A percentile compares a stretch with the other conserved stretches of the same genome.
Conservation (phyloP, 768 basidiomycete species). For the Mycena belliarum region DNA sequence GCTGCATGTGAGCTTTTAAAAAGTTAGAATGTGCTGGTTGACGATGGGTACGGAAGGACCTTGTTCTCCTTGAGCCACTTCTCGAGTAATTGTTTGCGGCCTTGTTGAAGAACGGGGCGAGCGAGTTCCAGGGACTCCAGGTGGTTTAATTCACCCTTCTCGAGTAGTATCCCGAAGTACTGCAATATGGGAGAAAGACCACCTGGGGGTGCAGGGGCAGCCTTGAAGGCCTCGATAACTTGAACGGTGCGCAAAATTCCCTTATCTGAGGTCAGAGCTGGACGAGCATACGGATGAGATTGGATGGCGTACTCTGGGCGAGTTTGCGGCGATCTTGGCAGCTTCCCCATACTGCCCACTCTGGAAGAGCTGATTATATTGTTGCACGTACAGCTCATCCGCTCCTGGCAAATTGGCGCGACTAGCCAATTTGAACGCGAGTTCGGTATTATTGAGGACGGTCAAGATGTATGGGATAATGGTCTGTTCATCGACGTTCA, state of each 20-base stretch:
- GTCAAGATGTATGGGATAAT: constrained; percentile 93
- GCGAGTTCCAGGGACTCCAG: constrained; percentile 94
- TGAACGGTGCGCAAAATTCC: constrained; percentile 93
- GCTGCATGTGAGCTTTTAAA: constrained; percentile 87
- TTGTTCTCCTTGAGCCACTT: constrained; percentile 99
- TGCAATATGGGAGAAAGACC: constrained; percentile 94
- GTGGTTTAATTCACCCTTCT: constrained; percentile 98
- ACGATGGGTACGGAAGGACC: constrained; percentile 40
- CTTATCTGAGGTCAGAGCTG: constrained; percentile 37
- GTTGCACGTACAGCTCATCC: constrained; percentile 92
- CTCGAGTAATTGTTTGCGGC: constrained; percentile 93
- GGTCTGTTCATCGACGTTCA: constrained; percentile 94
- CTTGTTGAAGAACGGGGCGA: constrained; percentile 92
- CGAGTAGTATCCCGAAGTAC: constrained; percentile 97
- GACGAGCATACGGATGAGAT: not conserved
- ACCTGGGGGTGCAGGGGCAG: constrained; percentile 87
- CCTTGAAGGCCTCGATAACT: constrained; percentile 97
- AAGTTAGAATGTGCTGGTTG: constrained; percentile 1
- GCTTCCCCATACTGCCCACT: constrained; percentile 90
- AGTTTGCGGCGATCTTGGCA: constrained; percentile 97
- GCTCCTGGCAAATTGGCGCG: constrained; percentile 96
- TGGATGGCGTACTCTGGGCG: constrained; percentile 69
- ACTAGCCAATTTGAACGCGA: constrained; percentile 97
- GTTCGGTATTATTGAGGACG: constrained; percentile 94
- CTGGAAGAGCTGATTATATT: constrained; percentile 90